Percentiles rank a stretch among this genome's conserved stretches.
These are phyloP conservation scores for Penicillium sp. DNA, from an alignment of 2,329 filamentous ascomycete species.

Conservation along the genomic window DNA sequence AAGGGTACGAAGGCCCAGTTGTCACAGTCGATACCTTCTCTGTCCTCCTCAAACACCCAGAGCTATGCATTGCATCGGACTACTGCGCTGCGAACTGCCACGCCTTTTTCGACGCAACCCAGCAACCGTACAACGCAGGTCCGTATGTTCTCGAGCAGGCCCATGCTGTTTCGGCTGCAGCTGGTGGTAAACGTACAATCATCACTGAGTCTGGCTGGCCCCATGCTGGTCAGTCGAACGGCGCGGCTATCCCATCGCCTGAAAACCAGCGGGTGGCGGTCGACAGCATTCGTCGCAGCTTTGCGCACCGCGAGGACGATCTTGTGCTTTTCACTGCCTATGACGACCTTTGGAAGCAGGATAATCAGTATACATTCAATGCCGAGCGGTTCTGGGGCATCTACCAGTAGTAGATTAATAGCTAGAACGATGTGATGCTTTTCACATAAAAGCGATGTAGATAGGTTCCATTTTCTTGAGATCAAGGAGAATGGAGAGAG, in stretches of 20 bases:
- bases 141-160: constrained; percentile 65
- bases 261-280: constrained; percentile 70
- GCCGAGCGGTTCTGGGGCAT: constrained; percentile 81
- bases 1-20: constrained; percentile 72
- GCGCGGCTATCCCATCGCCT: constrained; percentile 68
- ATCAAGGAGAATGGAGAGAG: constrained; percentile 3
- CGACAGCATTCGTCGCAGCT: constrained; percentile 63
- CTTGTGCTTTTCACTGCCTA: constrained; percentile 78
- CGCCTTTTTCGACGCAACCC: constrained; percentile 76
- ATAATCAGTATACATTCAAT: constrained; percentile 64
- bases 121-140: constrained; percentile 65
- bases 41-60: constrained; percentile 66
- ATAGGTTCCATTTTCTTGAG: constrained; percentile 8
- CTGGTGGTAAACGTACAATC: constrained; percentile 65
- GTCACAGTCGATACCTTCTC: constrained; percentile 80
- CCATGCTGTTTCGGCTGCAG: constrained; percentile 48
- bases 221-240: constrained; percentile 67
- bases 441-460: constrained; percentile 1
- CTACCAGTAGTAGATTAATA: constrained; percentile 9
- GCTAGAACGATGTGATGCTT: not conserved
- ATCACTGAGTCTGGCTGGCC: constrained; percentile 89
- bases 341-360: constrained; percentile 78
- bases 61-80: constrained; percentile 73
- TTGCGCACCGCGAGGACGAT: constrained; percentile 45
- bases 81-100: constrained; percentile 82